phyloP scores from a whole-genome alignment of 2,329 filamentous ascomycete genomes.

The Periconia sp. region DNA sequence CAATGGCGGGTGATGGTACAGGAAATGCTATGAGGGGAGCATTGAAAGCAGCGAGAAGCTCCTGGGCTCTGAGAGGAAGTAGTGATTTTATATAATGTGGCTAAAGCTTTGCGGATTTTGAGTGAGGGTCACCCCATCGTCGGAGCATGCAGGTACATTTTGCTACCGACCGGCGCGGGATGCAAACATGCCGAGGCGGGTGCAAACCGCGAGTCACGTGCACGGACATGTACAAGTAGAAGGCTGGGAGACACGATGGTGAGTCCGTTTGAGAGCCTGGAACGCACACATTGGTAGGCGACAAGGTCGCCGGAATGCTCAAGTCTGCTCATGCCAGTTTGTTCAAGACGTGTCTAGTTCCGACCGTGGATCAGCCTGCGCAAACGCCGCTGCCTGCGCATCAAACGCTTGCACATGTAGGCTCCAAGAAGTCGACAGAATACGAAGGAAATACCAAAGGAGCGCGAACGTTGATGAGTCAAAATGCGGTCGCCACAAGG shows the following conservation, averaged over 20 bases:
- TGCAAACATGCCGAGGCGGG: conserved; percentile 21
- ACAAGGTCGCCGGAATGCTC: not conserved
- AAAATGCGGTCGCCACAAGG: conserved; percentile 14
- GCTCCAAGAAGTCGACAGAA: not conserved
- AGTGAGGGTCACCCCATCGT: conserved; percentile 39
- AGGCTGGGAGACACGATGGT: not conserved
- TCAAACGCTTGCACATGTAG: not conserved
- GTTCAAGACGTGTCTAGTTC: not conserved
- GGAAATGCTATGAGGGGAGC: conserved; percentile 19
- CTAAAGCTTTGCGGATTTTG: conserved; percentile 12
- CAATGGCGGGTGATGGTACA: conserved; percentile 17
- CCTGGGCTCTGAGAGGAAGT: not conserved
- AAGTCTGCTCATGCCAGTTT: not conserved
- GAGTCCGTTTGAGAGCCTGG: not conserved
- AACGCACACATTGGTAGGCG: not conserved
- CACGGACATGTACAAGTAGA: not conserved
- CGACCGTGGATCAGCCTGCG: not conserved
- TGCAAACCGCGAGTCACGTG: not conserved
- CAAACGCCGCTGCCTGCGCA: conserved; percentile 4
- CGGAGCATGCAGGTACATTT: conserved; percentile 23
- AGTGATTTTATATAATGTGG: conserved; percentile 13
- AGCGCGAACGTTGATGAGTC: conserved; percentile 11
- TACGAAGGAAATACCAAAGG: not conserved
- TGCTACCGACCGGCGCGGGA: conserved; percentile 4
- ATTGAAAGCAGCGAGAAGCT: conserved; percentile 11